A percentile compares a stretch with the other conserved stretches of the same genome.
These are phyloP conservation scores for Chlorella sp. DNA, from an alignment of 139 green algal species.

Conservation along the genomic window DNA sequence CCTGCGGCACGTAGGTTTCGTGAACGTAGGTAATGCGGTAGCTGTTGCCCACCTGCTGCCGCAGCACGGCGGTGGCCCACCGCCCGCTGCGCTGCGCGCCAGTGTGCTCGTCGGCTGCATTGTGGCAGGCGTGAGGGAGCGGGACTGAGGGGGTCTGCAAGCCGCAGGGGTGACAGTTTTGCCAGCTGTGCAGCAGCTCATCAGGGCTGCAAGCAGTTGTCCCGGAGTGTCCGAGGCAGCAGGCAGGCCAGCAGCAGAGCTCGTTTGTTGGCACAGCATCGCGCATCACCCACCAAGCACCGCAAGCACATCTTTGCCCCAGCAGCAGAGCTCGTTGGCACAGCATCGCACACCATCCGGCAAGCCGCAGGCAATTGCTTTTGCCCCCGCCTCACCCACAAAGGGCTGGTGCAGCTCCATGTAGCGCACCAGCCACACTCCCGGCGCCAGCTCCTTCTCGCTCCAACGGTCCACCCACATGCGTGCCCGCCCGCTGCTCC, in stretches of 20 bases:
- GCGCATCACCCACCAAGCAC: too few relatives aligned
- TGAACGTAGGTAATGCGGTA: slow-evolving; percentile 2
- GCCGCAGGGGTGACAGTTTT: background rate
- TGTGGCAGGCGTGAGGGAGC: background rate
- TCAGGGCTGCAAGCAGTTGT: background rate
- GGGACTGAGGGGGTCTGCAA: background rate
- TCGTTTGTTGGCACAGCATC: background rate
- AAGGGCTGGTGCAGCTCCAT: slow-evolving; percentile 40
- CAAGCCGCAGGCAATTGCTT: too few relatives aligned
- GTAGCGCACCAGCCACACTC: slow-evolving; percentile 34
- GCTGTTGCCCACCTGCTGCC: background rate
- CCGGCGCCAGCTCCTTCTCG: slow-evolving; percentile 25
- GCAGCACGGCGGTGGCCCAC: slow-evolving; percentile 18
- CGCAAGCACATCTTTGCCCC: too few relatives aligned
- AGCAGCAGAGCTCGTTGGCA: too few relatives aligned
- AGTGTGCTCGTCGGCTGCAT: slow-evolving; percentile 11
- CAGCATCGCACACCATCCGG: background rate
- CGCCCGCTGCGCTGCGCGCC: background rate
- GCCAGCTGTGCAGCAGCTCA: background rate
- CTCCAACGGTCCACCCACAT: slow-evolving; percentile 27
- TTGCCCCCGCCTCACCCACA: background rate
- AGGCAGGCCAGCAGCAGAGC: background rate
- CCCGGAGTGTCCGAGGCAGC: background rate
- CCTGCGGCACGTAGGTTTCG: background rate
- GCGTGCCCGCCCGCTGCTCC: background rate